Evolutionary conservation across 2,329 filamentous ascomycete genomes (phyloP).

Genomic region (Xylaria sp.): DNA sequence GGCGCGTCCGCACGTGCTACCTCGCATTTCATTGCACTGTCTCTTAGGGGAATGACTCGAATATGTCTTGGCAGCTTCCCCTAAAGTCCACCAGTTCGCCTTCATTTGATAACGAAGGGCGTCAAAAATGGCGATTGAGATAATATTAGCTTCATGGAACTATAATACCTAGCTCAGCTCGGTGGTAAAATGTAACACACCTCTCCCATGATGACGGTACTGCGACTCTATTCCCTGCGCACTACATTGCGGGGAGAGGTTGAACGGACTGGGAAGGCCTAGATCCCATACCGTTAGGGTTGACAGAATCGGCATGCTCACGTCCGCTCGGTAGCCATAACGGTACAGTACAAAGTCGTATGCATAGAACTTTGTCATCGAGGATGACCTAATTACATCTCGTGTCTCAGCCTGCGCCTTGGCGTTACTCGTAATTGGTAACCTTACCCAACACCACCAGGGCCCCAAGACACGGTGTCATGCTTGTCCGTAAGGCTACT

Average conservation of each 20-base stretch:
- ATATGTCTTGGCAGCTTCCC: conserved; percentile 2
- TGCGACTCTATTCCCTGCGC: conserved; percentile 11
- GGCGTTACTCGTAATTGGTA: neutral
- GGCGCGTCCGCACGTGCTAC: neutral
- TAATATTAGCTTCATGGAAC: neutral
- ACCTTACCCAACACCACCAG: neutral
- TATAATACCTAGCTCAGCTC: neutral
- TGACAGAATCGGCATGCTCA: neutral
- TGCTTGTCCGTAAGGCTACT: conserved; percentile 31
- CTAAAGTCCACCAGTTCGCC: neutral
- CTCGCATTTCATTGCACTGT: neutral
- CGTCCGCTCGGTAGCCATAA: conserved; percentile 1
- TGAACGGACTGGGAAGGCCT: neutral
- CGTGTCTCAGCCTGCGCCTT: conserved; percentile 9
- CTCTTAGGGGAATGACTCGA: conserved; percentile 1
- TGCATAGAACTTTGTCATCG: conserved; percentile 9
- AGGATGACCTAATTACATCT: conserved; percentile 14
- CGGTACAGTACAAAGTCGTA: neutral
- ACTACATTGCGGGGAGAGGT: conserved; percentile 19
- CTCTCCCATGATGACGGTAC: conserved; percentile 8
- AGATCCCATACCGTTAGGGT: neutral
- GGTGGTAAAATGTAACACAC: conserved; percentile 8
- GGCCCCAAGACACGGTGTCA: conserved; percentile 9
- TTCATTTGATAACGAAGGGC: neutral
- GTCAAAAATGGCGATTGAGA: neutral